These are phyloP conservation scores for Pseudomonodictys pantanalensis DNA, from an alignment of 495 filamentous ascomycete species.

Conservation along the genomic window DNA sequence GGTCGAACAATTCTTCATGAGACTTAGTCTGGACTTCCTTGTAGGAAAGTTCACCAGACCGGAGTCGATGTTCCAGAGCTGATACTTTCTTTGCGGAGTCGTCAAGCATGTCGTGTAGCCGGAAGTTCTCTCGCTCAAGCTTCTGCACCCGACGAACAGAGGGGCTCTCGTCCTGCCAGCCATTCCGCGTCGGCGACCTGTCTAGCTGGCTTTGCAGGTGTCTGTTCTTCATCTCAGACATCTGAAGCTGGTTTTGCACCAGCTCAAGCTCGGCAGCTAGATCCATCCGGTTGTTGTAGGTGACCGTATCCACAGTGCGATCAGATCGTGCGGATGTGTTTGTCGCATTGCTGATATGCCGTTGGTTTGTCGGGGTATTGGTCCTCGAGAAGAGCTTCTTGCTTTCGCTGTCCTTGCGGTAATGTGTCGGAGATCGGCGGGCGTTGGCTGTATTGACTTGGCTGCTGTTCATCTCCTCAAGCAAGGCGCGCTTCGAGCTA, in stretches of 20 bases:
- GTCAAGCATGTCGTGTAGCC: slow-evolving; percentile 92
- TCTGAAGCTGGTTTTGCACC: slow-evolving; percentile 90
- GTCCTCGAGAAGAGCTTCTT: slow-evolving; percentile 51
- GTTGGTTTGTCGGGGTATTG: slow-evolving; percentile 70
- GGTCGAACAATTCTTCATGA: slow-evolving; percentile 90
- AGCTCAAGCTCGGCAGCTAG: slow-evolving; percentile 86
- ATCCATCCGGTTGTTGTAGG: slow-evolving; percentile 88
- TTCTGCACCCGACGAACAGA: slow-evolving; percentile 81
- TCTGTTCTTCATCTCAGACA: slow-evolving; percentile 93
- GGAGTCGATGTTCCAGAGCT: slow-evolving; percentile 79
- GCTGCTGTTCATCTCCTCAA: slow-evolving; percentile 88
- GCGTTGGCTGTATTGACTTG: slow-evolving; percentile 57
- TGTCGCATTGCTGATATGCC: slow-evolving; percentile 65
- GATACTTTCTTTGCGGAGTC: slow-evolving; percentile 94
- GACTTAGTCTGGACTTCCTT: slow-evolving; percentile 91
- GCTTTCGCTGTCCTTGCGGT: slow-evolving; percentile 68
- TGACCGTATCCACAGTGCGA: slow-evolving; percentile 80
- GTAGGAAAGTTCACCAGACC: slow-evolving; percentile 81
- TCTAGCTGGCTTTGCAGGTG: slow-evolving; percentile 89
- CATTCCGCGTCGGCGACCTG: slow-evolving; percentile 57
- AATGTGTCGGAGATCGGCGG: slow-evolving; percentile 73
- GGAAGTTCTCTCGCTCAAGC: slow-evolving; percentile 85
- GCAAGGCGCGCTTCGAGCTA: slow-evolving; percentile 64
- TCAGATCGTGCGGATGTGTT: slow-evolving; percentile 84
- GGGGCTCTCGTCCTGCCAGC: slow-evolving; percentile 77